Percentiles rank a stretch among this genome's conserved stretches.
phyloP scores from a whole-genome alignment of 495 filamentous ascomycete species.

The Talaromyces stipitatus region DNA sequence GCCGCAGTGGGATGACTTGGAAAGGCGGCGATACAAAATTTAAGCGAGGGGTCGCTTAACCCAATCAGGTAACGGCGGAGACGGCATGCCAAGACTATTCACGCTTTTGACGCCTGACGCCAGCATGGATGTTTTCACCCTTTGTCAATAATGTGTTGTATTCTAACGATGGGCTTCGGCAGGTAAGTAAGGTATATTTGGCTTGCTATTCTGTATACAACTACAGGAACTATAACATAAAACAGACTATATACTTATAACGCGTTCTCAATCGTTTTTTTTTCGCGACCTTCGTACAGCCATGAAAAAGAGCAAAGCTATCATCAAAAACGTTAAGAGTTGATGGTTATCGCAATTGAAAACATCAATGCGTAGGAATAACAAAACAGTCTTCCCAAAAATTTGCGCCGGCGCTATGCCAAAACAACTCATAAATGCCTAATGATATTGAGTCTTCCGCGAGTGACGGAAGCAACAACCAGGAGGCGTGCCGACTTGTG shows the following conservation, averaged over 20 bases:
- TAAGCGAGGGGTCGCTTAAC: conserved; percentile 44
- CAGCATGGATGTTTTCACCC: neutral
- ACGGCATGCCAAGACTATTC: neutral
- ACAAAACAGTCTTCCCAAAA: conserved; percentile 26
- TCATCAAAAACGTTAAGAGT: conserved; percentile 10
- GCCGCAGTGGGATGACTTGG: conserved; percentile 26
- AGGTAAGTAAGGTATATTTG: conserved; percentile 3
- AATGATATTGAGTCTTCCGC: neutral
- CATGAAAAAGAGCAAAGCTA: neutral
- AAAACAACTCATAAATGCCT: conserved; percentile 14
- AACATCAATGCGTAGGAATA: conserved; percentile 17
- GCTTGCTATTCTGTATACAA: conserved; percentile 5
- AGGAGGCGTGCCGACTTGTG: neutral
- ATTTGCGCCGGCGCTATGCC: conserved; percentile 38
- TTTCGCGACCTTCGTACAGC: neutral
- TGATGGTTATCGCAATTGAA: neutral
- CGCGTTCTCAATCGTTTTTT: conserved; percentile 3
- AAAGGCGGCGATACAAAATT: conserved; percentile 44
- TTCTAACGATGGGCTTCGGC: too few species aligned
- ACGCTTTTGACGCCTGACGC: neutral
- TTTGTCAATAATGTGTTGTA: neutral
- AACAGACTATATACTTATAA: conserved; percentile 5
- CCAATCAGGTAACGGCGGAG: conserved; percentile 19
- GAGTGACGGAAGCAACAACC: neutral
- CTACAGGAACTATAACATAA: conserved; percentile 7